Base-by-base conservation (phyloP, 768 basidiomycete species). In the Boletus edulis region DNA sequence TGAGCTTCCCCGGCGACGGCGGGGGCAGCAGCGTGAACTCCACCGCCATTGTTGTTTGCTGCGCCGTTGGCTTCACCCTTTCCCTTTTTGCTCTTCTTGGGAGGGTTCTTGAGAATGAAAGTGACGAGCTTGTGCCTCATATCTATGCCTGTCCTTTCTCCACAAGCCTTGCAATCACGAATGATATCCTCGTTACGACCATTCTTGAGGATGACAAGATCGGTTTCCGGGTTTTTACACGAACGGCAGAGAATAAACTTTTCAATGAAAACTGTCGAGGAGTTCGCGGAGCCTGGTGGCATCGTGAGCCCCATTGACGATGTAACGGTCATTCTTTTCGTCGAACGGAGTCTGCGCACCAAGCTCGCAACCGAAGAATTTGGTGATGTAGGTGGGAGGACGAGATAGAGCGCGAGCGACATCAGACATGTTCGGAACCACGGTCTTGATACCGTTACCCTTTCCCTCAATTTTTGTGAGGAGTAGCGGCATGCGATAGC, bases 211-310 rank as follows among this genome's bases (percentile, higher is more conserved):
- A 99, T 83, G 76, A 93, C 74, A 43, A 98, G 84, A 66, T 98
- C 95, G 32, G 97, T 99, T 76, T 99, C 97, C 12, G 97, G 97
- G 70, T 99, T 99, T 78, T 98, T 98, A 89, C 97, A 99, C 11
- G 90, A 84, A 55, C 86, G 87, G 77, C 97, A 99, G 15, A 99
- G 86, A 42, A 99, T 94, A 62, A 97, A 99, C 75, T 98, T 98
- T 65, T 96, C 93, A 77, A 99, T 99, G 81, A 98, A 98, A 99
- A 46, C 73, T 82, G 72, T 98, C 96, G 64, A 99, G 87, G 15
- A 99, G 85, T 72, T 98, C 96, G 54, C 95, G 90, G 29, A 99
- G 85, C 55, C 94, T 90, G 42, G 83, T 76, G 40, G 93, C 87
- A 60, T 97, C 86, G 69, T 99, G 97, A 27, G 93, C 93, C 46